Base-by-base conservation (phyloP, 2,329 filamentous ascomycete species). In the Ceratocystis huliohia region DNA sequence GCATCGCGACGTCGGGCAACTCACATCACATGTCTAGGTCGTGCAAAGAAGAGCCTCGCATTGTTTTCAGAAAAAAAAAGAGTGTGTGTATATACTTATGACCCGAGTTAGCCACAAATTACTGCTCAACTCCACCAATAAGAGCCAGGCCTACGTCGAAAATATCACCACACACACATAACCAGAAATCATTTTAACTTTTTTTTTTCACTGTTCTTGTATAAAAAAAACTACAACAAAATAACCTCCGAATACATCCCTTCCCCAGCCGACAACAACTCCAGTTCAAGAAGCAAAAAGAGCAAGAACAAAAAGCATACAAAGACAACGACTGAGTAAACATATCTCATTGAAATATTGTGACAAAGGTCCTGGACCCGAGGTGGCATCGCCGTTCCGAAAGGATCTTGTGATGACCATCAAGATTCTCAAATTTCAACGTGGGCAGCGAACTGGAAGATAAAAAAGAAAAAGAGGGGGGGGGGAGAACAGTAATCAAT, bases 21-120 rank as follows among this genome's bases (percentile, higher is more conserved):
- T 28, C 13, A 33, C 61, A 37, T 28, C 20, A 50, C 61, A 50
- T 28, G 48, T 53, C 48, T 4, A 53, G 8, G 48, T 3, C 10
- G 25, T 25, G 48, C 20, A 10, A 25, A 53, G 48, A 25, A 22
- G 22, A 25, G 25, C 20, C 48, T 53, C 3, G 17, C 7, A 2
- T 50, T 63, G 20, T 63, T 33, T 44, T 33, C 10, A 6, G 2
- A 13, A 28, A 30, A 3, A 5, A 37, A 41, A 41, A 41, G 10
- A 0, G 2, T 8, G 1, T 67, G 63, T 48, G n/a, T 50, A 22
- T 15, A 67, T 65, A 67, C 2, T 67, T 65, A 63, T 63, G 66
- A 28, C 63, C 59, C 3, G n/a, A 8, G 20, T 53, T 28, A 5
- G 8, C 48, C 17, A 20, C 8, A 50, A 41, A 41, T 4, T 4